phyloP scores from a whole-genome alignment of 495 filamentous ascomycete species.

The Penicillium odoratum region DNA sequence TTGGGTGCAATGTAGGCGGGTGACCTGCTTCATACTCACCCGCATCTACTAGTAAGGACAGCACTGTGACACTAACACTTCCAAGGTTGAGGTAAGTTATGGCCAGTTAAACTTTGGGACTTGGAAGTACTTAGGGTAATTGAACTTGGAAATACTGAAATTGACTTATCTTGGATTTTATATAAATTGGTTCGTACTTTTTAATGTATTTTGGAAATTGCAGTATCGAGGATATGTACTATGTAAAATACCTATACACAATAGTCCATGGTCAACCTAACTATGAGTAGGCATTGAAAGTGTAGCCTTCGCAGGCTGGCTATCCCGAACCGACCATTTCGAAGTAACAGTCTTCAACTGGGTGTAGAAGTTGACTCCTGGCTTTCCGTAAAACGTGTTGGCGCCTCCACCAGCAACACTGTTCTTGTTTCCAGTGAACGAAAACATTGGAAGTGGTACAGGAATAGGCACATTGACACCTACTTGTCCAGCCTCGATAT shows the following conservation, averaged over 20 bases:
- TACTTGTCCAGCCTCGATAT: conserved; percentile 55
- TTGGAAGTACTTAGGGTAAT: no score
- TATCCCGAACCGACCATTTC: conserved; percentile 14
- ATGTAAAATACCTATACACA: no score
- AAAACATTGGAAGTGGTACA: conserved; percentile 89
- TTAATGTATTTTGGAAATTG: no score
- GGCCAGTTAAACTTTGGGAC: no score
- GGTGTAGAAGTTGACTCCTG: conserved; percentile 87
- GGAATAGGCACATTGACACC: conserved; percentile 68
- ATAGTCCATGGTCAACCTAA: background rate
- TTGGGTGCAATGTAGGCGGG: background rate
- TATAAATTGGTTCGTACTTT: no score
- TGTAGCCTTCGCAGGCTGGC: conserved; percentile 1
- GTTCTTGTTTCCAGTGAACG: conserved; percentile 94
- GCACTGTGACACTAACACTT: no score
- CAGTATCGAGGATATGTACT: no score
- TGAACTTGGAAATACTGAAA: no score
- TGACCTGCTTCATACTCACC: background rate
- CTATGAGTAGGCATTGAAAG: conserved; percentile 14
- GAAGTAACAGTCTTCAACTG: conserved; percentile 89
- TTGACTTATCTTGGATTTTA: no score
- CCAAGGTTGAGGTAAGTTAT: no score
- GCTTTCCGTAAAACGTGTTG: conserved; percentile 88
- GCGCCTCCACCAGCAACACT: conserved; percentile 86
- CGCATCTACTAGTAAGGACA: background rate